Conservation (phyloP, 805 yeast species). For the Candida lessepsii region DNA sequence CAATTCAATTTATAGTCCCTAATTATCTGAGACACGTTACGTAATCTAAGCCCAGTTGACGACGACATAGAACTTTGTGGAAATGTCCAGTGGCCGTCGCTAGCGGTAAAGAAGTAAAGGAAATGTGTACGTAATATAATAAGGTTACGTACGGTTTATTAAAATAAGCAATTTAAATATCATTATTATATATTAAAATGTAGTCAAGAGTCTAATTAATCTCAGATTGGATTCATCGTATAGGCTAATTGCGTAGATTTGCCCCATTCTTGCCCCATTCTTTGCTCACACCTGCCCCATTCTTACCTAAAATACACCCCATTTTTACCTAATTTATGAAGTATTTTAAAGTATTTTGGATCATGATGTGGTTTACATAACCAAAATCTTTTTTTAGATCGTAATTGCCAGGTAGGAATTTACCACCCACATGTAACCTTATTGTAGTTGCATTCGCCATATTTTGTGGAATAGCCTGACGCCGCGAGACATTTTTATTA, state of each 20-base stretch:
- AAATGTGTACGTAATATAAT: no score
- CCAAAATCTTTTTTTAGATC: slow-evolving; percentile 4
- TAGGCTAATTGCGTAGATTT: no score
- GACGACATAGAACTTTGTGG: slow-evolving; percentile 1
- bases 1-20: slow-evolving; percentile 5
- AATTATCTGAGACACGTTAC: slow-evolving; percentile 7
- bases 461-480: background rate
- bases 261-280: no score
- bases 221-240: no score
- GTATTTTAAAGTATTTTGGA: background rate
- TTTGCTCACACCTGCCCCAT: no score
- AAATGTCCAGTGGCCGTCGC: no score
- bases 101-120: no score
- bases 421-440: background rate
- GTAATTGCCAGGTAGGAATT: background rate
- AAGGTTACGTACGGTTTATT: no score
- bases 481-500: slow-evolving; percentile 6
- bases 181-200: no score
- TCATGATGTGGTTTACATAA: slow-evolving; percentile 1
- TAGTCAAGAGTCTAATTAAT: no score
- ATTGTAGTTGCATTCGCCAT: background rate
- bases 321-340: background rate
- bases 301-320: no score
- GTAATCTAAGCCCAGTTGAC: slow-evolving; percentile 2
- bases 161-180: no score